Base-by-base conservation (phyloP, 306 rosid genomes). In the Gynostemma pentaphyllum region DNA sequence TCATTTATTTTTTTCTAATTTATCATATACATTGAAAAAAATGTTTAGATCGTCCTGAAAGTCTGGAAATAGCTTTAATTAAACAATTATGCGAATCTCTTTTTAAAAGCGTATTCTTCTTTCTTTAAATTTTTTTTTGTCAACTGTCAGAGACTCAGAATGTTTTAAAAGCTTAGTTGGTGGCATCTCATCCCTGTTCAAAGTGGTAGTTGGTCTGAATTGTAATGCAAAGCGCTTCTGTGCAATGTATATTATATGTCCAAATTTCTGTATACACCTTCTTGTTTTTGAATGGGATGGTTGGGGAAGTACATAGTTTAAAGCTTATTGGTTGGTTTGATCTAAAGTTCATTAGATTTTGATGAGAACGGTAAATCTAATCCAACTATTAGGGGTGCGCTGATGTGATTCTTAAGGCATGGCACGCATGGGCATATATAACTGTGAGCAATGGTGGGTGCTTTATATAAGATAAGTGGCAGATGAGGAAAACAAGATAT, bases 401-500 rank as follows among this genome's bases (percentile, higher is more conserved):
- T 62, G 69, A 60, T 54, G 72, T 60, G 62, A n/a, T n/a, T n/a
- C n/a, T n/a, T n/a, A n/a, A 79, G 71, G 72, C 77, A 47, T n/a
- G n/a, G n/a, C n/a, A n/a, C n/a, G n/a, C n/a, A n/a, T 62, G 79
- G 46, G 67, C 74, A 72, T 69, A 63, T 45, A 59, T 53, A 73
- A 64, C 63, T n/a, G 72, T 67, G 76, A 72, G 70, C 45, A 45
- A 69, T 53, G 66, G 67, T 76, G 74, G 68, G 62, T 69, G 37
- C 75, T 47, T 65, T 50, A 46, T 66, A 45, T 68, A 68, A 65
- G 74, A n/a, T 62, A n/a, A n/a, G n/a, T n/a, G 27, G 52, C 52
- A 79, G 75, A 72, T 70, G 73, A 66, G 69, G 82, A 65, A 73
- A 67, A 63, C 80, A 79, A 75, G 78, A 66, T 71, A 73, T 70